These are phyloP conservation scores for Heritiera fomes DNA, from an alignment of 345 rosid genomes.

Conservation along the genomic window DNA sequence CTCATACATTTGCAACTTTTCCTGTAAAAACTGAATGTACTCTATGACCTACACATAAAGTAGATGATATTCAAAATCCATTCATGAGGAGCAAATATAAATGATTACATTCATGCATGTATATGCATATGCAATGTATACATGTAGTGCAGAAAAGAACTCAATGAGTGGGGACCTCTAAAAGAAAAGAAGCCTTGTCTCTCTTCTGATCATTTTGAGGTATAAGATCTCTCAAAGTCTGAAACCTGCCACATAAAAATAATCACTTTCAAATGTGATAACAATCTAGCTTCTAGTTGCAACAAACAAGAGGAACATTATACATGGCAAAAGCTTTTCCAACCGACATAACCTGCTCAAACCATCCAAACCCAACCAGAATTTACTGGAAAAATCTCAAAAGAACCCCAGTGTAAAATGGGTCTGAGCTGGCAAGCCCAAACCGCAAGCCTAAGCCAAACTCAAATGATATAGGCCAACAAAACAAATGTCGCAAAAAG, in stretches of 20 bases:
- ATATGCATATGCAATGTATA: not conserved
- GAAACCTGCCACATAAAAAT: slow-evolving; percentile 59
- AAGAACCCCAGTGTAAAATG: not conserved
- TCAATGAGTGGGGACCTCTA: slow-evolving; percentile 51
- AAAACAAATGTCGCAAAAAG: not conserved
- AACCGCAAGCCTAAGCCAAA: not conserved
- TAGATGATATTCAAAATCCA: slow-evolving; percentile 15
- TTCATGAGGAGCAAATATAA: not conserved
- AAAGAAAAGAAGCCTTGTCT: slow-evolving; percentile 81
- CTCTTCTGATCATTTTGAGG: slow-evolving; percentile 83
- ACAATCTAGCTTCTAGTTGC: not conserved
- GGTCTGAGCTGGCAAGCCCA: not conserved
- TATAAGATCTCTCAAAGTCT: slow-evolving; percentile 71
- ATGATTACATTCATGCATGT: not conserved
- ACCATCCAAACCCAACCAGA: not conserved
- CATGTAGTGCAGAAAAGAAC: not conserved
- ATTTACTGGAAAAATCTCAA: not conserved
- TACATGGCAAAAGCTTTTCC: not conserved
- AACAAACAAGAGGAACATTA: not conserved
- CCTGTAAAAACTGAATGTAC: slow-evolving; percentile 76
- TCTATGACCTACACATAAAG: slow-evolving; percentile 61
- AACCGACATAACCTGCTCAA: not conserved
- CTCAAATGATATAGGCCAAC: not conserved
- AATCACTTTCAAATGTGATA: slow-evolving; percentile 11
- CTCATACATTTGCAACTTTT: slow-evolving; percentile 70